Base-by-base conservation (phyloP, 352 stramenopile genomes). In the Phytophthora colocasiae region DNA sequence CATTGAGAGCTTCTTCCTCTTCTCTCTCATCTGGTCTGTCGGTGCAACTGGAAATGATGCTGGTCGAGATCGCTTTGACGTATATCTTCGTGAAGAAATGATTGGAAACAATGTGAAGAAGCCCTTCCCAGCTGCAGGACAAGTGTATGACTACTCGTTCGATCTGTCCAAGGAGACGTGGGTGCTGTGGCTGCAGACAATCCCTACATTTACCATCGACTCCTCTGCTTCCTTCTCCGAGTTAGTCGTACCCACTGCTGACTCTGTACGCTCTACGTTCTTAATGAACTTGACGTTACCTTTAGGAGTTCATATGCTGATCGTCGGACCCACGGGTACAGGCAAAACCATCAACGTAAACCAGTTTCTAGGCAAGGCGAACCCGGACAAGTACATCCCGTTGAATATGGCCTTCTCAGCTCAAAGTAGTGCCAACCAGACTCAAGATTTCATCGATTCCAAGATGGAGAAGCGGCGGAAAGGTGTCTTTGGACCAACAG, bases 321-420 rank as follows among this genome's bases (percentile, higher is more conserved):
- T 98, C 56, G 90, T 96, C n/a, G 96, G 95, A 3, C 91, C 93
- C 1, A 98, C 96, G 0, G 96, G 96, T 0, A 98, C 96, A 5
- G 96, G 96, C 26, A 98, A 98, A 59, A 98, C 95, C 0, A 89
- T 98, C 29, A 98, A 98, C 56, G 93, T 98, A 36, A 95, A 92
- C 63, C 84, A 96, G 46, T 96, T 98, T 55, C 75, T 98, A 5
- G 89, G 96, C 58, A 89, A 89, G 27, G 89, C 81, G 2, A 77
- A 97, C 43, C 78, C 87, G 0, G 91, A 98, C 51, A 95, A 93
- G 55, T 98, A 91, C 49, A 89, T 98, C 22, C 96, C 95, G 4
- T 71, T 98, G 24, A 92, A 88, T 26, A 87, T 98, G 71, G 92
- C 83, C 3, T 98, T 98, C 57, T 98, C 89, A 1, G 91, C 92